A percentile compares a stretch with the other conserved stretches of the same genome.
These are phyloP conservation scores for Geotrichum carabidarum DNA, from an alignment of 1,139 yeast species.

Conservation along the genomic window DNA sequence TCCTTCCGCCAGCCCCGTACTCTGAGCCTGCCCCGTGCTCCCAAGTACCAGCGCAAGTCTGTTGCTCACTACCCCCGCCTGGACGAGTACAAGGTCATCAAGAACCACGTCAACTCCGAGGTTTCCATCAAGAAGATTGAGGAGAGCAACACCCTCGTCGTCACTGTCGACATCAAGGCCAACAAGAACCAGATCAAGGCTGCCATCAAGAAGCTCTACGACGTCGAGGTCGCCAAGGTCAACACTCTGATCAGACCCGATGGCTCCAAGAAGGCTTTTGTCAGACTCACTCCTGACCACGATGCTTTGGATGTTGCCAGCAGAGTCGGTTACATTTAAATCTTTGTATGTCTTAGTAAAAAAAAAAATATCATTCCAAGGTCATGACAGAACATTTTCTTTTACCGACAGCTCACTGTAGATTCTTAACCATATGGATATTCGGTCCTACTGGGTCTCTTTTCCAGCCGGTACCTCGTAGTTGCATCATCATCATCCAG, in stretches of 20 bases:
- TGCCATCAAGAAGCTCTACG: slow-evolving; percentile 97
- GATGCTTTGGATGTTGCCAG: slow-evolving; percentile 99
- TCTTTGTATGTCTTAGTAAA: slow-evolving; percentile 21
- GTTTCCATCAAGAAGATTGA: slow-evolving; percentile 99
- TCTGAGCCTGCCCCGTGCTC: slow-evolving; percentile 85
- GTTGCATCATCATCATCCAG: no score
- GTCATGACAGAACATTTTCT: not conserved
- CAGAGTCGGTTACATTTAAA: slow-evolving; percentile 97
- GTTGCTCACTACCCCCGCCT: slow-evolving; percentile 97
- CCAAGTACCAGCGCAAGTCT: slow-evolving; percentile 92
- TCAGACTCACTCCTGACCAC: slow-evolving; percentile 97
- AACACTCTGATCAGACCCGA: slow-evolving; percentile 98
- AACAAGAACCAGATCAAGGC: slow-evolving; percentile 98
- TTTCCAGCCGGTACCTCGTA: no score
- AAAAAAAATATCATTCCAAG: not conserved
- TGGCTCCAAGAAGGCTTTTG: slow-evolving; percentile 99
- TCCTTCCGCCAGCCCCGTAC: slow-evolving; percentile 98
- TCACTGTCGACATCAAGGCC: slow-evolving; percentile 94
- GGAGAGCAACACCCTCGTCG: slow-evolving; percentile 98
- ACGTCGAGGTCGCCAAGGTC: slow-evolving; percentile 88
- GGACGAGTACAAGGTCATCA: slow-evolving; percentile 93
- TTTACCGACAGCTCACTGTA: no score
- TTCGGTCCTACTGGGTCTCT: no score
- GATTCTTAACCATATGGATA: not conserved
- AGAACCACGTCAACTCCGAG: slow-evolving; percentile 95